Percentiles rank a stretch among this genome's conserved stretches.
Evolutionary conservation across 1,284 basidiomycete species (phyloP).

Genomic region (Ustilago esculenta): DNA sequence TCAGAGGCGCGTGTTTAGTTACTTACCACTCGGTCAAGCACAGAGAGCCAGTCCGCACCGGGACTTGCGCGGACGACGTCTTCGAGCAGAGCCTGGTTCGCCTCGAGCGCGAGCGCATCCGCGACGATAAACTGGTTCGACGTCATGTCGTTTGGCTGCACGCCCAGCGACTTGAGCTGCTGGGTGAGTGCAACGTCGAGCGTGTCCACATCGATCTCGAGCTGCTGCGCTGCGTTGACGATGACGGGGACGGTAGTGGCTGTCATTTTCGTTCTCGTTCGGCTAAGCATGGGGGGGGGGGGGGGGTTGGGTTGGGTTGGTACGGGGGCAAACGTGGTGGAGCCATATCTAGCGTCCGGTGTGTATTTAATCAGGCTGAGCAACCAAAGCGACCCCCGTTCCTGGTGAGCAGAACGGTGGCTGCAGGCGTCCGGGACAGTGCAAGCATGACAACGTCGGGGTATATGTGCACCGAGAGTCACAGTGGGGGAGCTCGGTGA

Average conservation of each 20-base stretch:
- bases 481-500: conserved; percentile 9
- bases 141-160: conserved; percentile 42
- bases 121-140: conserved; percentile 45
- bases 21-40: conserved; percentile 26
- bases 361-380: too few species aligned
- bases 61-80: conserved; percentile 17
- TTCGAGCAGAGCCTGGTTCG: conserved; percentile 19
- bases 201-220: conserved; percentile 42
- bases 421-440: too few species aligned
- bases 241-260: conserved; percentile 31
- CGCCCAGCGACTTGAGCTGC: conserved; percentile 27
- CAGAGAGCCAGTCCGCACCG: conserved; percentile 25
- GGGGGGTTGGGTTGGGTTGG: neutral
- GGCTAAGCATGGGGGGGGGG: neutral
- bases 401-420: too few species aligned
- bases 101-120: conserved; percentile 18
- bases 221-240: conserved; percentile 28
- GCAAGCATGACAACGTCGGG: too few species aligned
- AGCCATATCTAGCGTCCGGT: too few species aligned
- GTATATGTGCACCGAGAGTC: conserved; percentile 1
- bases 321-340: too few species aligned
- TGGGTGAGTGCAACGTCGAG: conserved; percentile 30
- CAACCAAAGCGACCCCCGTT: too few species aligned
- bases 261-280: conserved; percentile 20
- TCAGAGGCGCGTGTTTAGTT: too few species aligned